These are phyloP conservation scores for Aspergillus aculeatinus DNA, from an alignment of 2,329 filamentous ascomycete species.

Conservation along the genomic window DNA sequence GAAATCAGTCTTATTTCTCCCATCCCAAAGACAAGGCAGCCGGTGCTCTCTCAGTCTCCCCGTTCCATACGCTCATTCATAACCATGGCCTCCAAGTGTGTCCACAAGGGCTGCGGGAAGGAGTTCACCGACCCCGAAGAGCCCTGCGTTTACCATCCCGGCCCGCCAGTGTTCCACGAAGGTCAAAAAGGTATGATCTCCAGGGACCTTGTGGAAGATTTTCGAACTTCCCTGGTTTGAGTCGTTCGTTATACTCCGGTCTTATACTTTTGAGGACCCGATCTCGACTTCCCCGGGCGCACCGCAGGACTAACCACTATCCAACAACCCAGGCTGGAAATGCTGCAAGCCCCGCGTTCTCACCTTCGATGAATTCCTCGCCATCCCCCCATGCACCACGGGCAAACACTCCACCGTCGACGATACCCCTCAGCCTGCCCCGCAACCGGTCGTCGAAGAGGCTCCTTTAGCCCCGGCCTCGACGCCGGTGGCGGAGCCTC, in stretches of 20 bases:
- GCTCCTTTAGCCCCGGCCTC: conserved; percentile 22
- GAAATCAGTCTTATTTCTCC: background rate
- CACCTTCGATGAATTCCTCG: conserved; percentile 97
- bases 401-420: conserved; percentile 92
- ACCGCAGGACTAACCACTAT: conserved; percentile 2
- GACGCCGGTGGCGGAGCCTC: conserved; percentile 17
- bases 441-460: conserved; percentile 36
- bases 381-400: conserved; percentile 86
- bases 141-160: conserved; percentile 86
- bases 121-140: conserved; percentile 77
- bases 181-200: conserved; percentile 82
- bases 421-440: conserved; percentile 55
- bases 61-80: background rate
- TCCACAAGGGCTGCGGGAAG: conserved; percentile 95
- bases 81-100: conserved; percentile 66
- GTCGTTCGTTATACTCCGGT: background rate
- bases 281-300: background rate
- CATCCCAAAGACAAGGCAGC: background rate
- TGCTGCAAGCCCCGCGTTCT: conserved; percentile 97
- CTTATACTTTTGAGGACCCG: background rate
- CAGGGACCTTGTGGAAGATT: conserved; percentile 28
- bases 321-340: conserved; percentile 73
- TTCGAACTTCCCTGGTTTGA: background rate
- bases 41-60: background rate
- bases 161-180: conserved; percentile 93